Evolutionary conservation across 352 stramenopile species (phyloP).

Genomic region (Globisporangium heterothallicum): DNA sequence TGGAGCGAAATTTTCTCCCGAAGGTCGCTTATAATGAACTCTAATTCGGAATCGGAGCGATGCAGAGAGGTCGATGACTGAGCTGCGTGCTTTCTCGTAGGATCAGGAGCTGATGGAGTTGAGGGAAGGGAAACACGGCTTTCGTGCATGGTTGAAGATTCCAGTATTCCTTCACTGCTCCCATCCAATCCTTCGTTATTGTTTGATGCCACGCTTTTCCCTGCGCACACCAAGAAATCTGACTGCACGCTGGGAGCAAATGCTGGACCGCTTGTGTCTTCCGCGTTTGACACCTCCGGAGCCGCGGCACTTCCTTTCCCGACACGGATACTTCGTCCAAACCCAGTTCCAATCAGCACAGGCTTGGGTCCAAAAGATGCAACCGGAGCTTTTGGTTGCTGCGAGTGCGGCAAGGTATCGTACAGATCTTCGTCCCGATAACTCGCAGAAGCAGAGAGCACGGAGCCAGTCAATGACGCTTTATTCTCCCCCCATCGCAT

Average conservation of each 20-base stretch:
- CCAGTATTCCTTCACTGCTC: background rate
- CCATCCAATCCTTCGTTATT: constrained; percentile 4
- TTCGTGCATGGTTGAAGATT: too few species aligned
- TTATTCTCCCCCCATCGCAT: constrained; percentile 12
- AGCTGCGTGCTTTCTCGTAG: constrained; percentile 1
- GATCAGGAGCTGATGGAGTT: background rate
- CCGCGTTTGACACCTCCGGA: background rate
- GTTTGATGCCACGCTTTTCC: constrained; percentile 9
- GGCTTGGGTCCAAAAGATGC: background rate
- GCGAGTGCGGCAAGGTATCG: background rate
- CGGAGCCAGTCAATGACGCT: background rate
- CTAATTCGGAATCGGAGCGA: constrained; percentile 53
- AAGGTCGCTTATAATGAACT: constrained; percentile 62
- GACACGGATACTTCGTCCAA: constrained; percentile 6
- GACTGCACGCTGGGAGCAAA: background rate
- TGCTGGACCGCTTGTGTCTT: background rate
- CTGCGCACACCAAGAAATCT: constrained; percentile 11
- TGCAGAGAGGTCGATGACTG: constrained; percentile 7
- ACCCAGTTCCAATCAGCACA: constrained; percentile 1
- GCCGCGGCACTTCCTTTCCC: background rate
- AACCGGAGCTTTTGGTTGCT: background rate
- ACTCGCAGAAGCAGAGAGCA: background rate
- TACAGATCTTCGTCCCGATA: constrained; percentile 5
- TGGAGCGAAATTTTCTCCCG: constrained; percentile 49
- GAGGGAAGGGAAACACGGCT: too few species aligned